phyloP scores from a whole-genome alignment of 106 monocot species.

The Dioscorea alata region DNA sequence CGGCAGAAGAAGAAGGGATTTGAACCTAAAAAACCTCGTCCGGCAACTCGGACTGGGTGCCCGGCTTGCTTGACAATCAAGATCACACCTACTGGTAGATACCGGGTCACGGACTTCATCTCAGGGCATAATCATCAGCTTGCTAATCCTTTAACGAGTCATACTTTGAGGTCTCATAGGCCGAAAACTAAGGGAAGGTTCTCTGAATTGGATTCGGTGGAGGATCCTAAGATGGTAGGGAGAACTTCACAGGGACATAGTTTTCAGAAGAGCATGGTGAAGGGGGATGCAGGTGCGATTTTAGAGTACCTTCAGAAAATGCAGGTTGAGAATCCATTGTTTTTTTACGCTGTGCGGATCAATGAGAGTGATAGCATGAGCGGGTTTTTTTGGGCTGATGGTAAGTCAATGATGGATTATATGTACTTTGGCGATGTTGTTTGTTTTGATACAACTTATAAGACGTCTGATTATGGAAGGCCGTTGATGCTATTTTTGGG shows the following conservation, averaged over 20 bases:
- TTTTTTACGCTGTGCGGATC: conserved; percentile 23
- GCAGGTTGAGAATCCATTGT: conserved; percentile 16
- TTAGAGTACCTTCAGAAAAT: conserved; percentile 25
- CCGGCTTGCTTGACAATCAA: conserved; percentile 22
- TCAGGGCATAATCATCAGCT: conserved; percentile 21
- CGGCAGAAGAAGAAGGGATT: conserved; percentile 10
- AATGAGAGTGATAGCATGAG: conserved; percentile 16
- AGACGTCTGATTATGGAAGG: conserved; percentile 9
- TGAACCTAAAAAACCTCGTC: conserved; percentile 11
- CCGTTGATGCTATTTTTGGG: conserved; percentile 30
- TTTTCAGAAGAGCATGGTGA: conserved; percentile 10
- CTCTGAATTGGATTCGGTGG: not conserved
- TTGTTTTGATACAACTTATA: conserved; percentile 39
- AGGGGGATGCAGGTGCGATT: conserved; percentile 23
- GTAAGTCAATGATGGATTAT: conserved; percentile 27
- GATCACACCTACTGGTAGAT: conserved; percentile 18
- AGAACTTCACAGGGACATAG: conserved; percentile 4
- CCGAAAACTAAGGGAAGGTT: not conserved
- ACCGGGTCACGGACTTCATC: conserved; percentile 15
- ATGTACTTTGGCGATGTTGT: conserved; percentile 33
- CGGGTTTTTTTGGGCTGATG: conserved; percentile 40
- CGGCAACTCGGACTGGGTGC: conserved; percentile 20
- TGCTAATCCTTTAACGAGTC: conserved; percentile 11
- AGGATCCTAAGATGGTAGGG: not conserved
- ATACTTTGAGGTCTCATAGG: conserved; percentile 11